A percentile compares a stretch with the other conserved stretches of the same genome.
These are phyloP conservation scores for Pseudogymnoascus sp. DNA, from an alignment of 2,329 filamentous ascomycete species.

Conservation along the genomic window DNA sequence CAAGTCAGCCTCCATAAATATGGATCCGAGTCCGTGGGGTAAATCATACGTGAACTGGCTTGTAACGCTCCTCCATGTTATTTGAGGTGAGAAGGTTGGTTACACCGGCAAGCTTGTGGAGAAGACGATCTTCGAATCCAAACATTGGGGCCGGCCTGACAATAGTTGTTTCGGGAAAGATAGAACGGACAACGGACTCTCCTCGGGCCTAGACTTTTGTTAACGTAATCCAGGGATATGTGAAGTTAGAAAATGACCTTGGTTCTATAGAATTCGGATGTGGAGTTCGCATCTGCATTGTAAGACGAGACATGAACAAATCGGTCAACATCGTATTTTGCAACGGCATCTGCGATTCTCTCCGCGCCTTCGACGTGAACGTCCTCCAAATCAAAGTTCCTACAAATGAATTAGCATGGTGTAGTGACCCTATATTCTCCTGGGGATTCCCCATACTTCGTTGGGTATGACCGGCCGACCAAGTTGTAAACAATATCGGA, in stretches of 20 bases:
- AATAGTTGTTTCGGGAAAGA: constrained; percentile 96
- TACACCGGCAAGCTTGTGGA: constrained; percentile 74
- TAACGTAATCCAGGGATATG: constrained; percentile 14
- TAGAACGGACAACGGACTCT: constrained; percentile 75
- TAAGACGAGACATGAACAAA: constrained; percentile 96
- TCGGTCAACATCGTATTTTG: constrained; percentile 96
- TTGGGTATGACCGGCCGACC: constrained; percentile 88
- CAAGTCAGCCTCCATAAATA: background rate
- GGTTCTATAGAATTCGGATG: constrained; percentile 83
- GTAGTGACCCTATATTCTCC: background rate
- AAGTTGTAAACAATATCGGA: constrained; percentile 98
- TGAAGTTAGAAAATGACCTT: constrained; percentile 49
- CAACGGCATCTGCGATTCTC: constrained; percentile 86
- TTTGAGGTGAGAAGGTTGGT: constrained; percentile 85
- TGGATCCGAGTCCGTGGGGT: background rate
- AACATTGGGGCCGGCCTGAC: constrained; percentile 91
- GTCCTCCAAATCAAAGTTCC: constrained; percentile 89
- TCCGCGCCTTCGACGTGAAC: constrained; percentile 89
- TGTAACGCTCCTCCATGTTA: constrained; percentile 84
- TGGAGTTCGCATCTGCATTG: constrained; percentile 73
- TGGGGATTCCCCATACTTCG: constrained; percentile 57
- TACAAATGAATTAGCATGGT: constrained; percentile 35
- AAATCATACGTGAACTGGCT: constrained; percentile 73
- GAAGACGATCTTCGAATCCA: constrained; percentile 87
- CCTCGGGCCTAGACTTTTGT: constrained; percentile 53